Conservation (phyloP, 1,284 basidiomycete genomes). For the Apiotrichum sp. region DNA sequence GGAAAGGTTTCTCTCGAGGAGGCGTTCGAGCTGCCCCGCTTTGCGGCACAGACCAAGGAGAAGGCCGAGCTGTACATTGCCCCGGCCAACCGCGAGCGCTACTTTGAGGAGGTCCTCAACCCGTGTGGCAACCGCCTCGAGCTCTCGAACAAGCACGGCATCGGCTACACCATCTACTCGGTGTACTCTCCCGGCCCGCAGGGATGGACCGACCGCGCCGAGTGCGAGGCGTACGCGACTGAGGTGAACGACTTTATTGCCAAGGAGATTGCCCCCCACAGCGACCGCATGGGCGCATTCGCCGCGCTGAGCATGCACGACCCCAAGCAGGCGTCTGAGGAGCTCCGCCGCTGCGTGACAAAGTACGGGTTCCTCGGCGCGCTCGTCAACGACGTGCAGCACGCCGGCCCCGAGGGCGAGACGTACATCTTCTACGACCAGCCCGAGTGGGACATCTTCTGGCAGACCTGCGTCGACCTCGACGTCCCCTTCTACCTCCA, state of each 20-base stretch:
- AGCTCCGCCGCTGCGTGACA: conserved; percentile 36
- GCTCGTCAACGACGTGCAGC: conserved; percentile 30
- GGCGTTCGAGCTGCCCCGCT: conserved; percentile 18
- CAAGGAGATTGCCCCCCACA: conserved; percentile 29
- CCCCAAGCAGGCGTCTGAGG: conserved; percentile 33
- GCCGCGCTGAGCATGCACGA: conserved; percentile 42
- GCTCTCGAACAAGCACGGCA: conserved; percentile 21
- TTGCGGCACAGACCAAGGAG: conserved; percentile 15
- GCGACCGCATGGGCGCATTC: conserved; percentile 38
- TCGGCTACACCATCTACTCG: conserved; percentile 22
- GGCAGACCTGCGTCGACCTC: conserved; percentile 36
- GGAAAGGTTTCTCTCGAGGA: conserved; percentile 22
- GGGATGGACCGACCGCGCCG: conserved; percentile 14
- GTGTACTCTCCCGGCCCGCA: conserved; percentile 20
- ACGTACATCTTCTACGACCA: conserved; percentile 29
- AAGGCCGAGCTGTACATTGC: conserved; percentile 22
- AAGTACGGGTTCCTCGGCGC: conserved; percentile 29
- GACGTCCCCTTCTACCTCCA: conserved; percentile 43
- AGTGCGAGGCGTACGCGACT: conserved; percentile 18
- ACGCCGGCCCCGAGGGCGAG: conserved; percentile 22
- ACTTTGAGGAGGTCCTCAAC: conserved; percentile 21
- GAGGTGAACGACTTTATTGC: conserved; percentile 21
- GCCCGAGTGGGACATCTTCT: conserved; percentile 33
- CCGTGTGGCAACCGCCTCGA: conserved; percentile 20
- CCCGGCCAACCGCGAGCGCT: conserved; percentile 18